Evolutionary conservation across 805 yeast genomes (phyloP).

Genomic region (Saccharomycopsis synnaedendra): DNA sequence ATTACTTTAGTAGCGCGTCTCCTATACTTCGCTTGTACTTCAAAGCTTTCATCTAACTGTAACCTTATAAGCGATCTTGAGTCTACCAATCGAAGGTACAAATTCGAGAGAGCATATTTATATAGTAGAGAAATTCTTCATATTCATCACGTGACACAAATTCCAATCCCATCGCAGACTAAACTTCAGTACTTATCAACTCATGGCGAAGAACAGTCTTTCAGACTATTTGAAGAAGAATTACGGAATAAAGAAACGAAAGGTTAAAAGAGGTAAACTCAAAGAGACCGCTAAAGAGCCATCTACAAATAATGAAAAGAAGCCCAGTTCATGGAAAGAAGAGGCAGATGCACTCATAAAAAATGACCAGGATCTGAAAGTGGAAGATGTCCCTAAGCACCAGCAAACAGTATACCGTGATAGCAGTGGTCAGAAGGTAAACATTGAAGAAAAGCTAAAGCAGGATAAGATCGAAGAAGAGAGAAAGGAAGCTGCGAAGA

Average conservation of each 20-base stretch:
- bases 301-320: neutral
- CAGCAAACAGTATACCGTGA: slow-evolving; percentile 9
- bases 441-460: slow-evolving; percentile 4
- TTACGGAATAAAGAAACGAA: slow-evolving; percentile 3
- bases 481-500: neutral
- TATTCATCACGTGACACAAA: no score
- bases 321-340: neutral
- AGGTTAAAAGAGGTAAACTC: neutral
- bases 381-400: neutral
- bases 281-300: neutral
- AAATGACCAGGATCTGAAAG: neutral
- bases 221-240: slow-evolving; percentile 12
- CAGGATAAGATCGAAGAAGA: slow-evolving; percentile 3
- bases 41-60: no score
- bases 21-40: no score
- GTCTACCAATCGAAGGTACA: no score
- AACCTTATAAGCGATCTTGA: no score
- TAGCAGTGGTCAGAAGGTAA: slow-evolving; percentile 1
- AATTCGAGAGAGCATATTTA: no score
- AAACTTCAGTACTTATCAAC: neutral
- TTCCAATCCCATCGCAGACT: no score
- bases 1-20: no score
- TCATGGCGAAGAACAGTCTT: slow-evolving; percentile 1
- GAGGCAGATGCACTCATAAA: neutral
- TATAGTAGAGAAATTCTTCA: no score